Evolutionary conservation across 257 asterid species (phyloP), one percentile per base, ranked within the genome.

Genomic region (Galeopsis tetrahit): DNA sequence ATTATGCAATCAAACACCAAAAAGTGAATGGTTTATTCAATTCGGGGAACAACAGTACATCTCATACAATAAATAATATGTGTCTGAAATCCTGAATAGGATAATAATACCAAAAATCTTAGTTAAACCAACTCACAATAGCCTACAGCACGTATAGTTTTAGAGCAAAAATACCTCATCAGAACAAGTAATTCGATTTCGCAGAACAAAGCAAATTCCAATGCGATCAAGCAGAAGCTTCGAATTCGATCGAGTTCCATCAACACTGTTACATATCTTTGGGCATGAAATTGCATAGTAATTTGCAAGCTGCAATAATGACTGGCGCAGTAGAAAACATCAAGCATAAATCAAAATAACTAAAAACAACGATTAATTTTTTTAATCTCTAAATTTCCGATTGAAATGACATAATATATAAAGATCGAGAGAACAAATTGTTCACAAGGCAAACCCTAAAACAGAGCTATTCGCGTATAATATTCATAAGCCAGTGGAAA

Each of bases 281-380:
- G 81, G 83, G 70, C 79, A 39, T 55, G 88, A 85, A 66, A 83
- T 77, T 6, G 97, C 90, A 51, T 88, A 85, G 85, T 79, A 89
- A 77, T 91, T 93, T 56, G 96, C 97, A 38, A 93, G 96, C 91
- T 89, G 96, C 84, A 91, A 70, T 63, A 91, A 21, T 34, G 97
- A 84, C 97, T 94, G 83, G 66, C 56, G 35, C 62, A 34, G 55
- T 33, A 69, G 39, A 51, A 75, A 68, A 71, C 58, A 14, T 13
- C 11, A 77, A 67, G 49, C 28, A 63, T 35, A 68, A 64, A 62
- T 72, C 53, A 44, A 56, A 57, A 36, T 36, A n/a, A 58, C 39
- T 61, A 38, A 55, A 52, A 17, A 31, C 28, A n/a, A 68, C 38
- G 28, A 67, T 4, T 31, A 44, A 17, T 2, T 42, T 56, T 35